Base-by-base conservation (phyloP, 2,329 filamentous ascomycete species). In the Epichloe gansuensis region DNA sequence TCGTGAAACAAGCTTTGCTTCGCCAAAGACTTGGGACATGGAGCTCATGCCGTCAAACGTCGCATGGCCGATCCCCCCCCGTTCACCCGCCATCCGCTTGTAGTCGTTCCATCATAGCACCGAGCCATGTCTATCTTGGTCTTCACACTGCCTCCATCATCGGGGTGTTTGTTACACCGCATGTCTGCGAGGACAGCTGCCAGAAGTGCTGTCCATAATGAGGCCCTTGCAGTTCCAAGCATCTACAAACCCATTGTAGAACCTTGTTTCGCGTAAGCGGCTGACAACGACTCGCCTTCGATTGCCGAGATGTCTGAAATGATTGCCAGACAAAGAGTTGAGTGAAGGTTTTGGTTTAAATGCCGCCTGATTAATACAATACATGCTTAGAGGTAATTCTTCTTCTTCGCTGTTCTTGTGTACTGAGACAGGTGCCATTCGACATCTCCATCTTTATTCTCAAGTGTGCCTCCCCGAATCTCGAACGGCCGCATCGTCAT, bases 401-500 rank as follows among this genome's bases (percentile, higher is more conserved):
- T 96, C 80, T 97, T 97, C 71, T 83, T 82, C 61, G 85, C 84
- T 13, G 91, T 97, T 59, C 93, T 78, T 8, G 91, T 98, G 68
- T 95, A 98, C 65, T 96, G 91, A 55, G 88, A 94, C 57, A 98
- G 75, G 57, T 93, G 86, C 93, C 93, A 98, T 70, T 98, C 93
- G 4, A 94, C 82, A 68, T 98, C 93, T 4, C 91, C 91, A 59
- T 94, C 87, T 68, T 94, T 94, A 63, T 90, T 95, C 65, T 97
- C 93, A 54, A 96, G 73, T 4, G 91, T 95, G 15, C 93, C 91
- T 50, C 84, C 85, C 46, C 90, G 78, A 55, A 98, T 95, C 71
- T 97, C 89, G 64, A 97, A 98, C 50, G 89, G 74, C 59, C 89
- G 78, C 89, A 97, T 93, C n/a, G 89, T 95, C 88, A 97, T 95